Base-by-base conservation (phyloP, 2,329 filamentous ascomycete species). In the Dactylellina haptotyla region DNA sequence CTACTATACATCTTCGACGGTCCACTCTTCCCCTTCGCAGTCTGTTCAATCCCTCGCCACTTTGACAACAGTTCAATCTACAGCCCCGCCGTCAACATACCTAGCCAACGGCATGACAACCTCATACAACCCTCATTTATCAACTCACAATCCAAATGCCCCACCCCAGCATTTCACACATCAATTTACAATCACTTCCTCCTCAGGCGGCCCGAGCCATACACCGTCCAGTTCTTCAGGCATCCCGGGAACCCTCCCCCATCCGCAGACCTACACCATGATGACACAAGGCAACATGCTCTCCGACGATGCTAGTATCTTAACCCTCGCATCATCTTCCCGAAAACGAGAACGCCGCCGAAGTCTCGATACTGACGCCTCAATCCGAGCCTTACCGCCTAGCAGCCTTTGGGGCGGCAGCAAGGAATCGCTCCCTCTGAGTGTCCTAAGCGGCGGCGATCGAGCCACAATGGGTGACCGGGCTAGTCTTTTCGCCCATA, bases 291-390 rank as follows among this genome's bases (percentile, higher is more conserved):
- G 93, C 81, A 92, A 91, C 77, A 85, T 94, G 4, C 83, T 94
- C 32, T 92, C 90, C 0, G 92, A 96, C 80, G 92, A 96, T 79
- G 92, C 92, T 20, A 94, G 91, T 25, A 93, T 96, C 76, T 82
- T 96, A 72, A 96, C 92, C 0, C 84, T 96, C 12, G 92, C 92
- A 1, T 78, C 77, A 5, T 94, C 91, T 2, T 93, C 90, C 0
- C 92, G 89, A 76, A 92, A 94, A 82, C 87, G 89, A 37, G 86
- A 89, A 26, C 88, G 92, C 34, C 87, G 91, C 53, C 87, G 91
- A 72, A 93, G 90, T 28, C 88, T 94, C 81, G 92, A 95, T 80
- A 95, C 92, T 0, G 90, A 95, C 79, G 92, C 92, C 3, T 94
- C 90, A 0, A 90, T 95, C 39, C 89, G 92, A 45, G 92, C 92